phyloP scores from a whole-genome alignment of 2,329 filamentous ascomycete genomes.

The Chaetomium olivaceum region DNA sequence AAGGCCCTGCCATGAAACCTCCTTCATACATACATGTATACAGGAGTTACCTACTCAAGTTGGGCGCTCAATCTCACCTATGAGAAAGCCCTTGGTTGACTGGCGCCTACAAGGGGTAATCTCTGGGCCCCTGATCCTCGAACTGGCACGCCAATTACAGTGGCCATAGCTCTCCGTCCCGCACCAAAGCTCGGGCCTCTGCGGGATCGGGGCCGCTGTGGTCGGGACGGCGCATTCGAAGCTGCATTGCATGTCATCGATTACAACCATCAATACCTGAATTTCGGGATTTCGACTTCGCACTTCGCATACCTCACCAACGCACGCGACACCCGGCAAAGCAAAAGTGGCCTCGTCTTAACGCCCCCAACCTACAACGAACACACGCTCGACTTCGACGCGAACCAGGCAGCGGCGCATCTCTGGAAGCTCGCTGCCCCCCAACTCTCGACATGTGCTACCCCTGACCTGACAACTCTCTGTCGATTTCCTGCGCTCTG shows the following conservation, averaged over 20 bases:
- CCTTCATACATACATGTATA: too few species aligned
- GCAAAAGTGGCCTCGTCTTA: not conserved
- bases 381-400: not conserved
- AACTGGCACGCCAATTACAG: conserved; percentile 17
- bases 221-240: not conserved
- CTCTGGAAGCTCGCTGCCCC: conserved; percentile 17
- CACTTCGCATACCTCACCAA: not conserved
- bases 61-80: too few species aligned
- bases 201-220: not conserved
- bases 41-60: too few species aligned
- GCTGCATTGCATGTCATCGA: conserved; percentile 4
- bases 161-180: conserved; percentile 19
- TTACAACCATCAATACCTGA: not conserved
- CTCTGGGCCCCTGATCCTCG: conserved; percentile 7
- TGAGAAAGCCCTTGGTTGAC: not conserved
- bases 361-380: not conserved
- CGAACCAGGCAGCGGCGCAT: conserved; percentile 15
- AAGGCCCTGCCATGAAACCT: too few species aligned
- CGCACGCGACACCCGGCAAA: not conserved
- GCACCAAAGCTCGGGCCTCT: conserved; percentile 12
- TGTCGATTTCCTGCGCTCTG: conserved; percentile 5
- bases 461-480: conserved; percentile 16
- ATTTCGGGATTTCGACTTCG: conserved; percentile 7
- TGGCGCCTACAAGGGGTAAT: not conserved
- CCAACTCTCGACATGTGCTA: conserved; percentile 29